phyloP scores from a whole-genome alignment of 768 basidiomycete genomes.

The Paxillus ammoniavirescens region DNA sequence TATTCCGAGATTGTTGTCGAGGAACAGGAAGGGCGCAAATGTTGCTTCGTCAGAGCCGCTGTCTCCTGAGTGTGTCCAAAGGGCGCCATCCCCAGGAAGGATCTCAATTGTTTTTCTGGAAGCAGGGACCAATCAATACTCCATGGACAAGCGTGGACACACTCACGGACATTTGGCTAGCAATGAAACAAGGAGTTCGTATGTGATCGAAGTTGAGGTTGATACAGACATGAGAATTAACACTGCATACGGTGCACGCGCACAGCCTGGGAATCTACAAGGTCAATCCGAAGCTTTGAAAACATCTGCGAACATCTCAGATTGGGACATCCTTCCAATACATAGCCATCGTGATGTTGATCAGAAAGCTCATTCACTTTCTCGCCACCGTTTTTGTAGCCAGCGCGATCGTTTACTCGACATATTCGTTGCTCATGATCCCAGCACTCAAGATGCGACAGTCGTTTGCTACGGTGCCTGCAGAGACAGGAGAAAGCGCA shows the following conservation, averaged over 20 bases:
- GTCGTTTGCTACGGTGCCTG: constrained; percentile 2
- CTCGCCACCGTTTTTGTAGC: constrained; percentile 22
- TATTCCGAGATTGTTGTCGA: constrained; percentile 62
- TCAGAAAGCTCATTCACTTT: constrained; percentile 12
- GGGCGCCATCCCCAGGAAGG: constrained; percentile 52
- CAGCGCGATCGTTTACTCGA: constrained; percentile 31
- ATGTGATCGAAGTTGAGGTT: constrained; percentile 3
- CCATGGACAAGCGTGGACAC: neutral
- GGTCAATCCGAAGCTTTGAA: too few relatives aligned
- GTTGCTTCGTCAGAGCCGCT: constrained; percentile 17
- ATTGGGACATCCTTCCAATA: too few relatives aligned
- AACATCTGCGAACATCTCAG: too few relatives aligned
- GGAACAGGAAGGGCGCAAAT: constrained; percentile 50
- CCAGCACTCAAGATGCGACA: constrained; percentile 7
- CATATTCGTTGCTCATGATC: constrained; percentile 21
- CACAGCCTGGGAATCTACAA: too few relatives aligned
- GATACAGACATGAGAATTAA: neutral
- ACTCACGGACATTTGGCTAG: constrained; percentile 28
- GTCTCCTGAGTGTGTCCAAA: constrained; percentile 37
- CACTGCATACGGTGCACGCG: constrained; percentile 6
- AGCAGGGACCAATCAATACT: neutral
- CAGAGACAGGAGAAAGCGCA: neutral
- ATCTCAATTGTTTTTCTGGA: constrained; percentile 52
- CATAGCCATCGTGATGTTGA: too few relatives aligned
- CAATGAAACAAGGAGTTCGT: constrained; percentile 24